These are phyloP conservation scores for Oryza nivara DNA, from an alignment of 176 grass and related monocot genomes.

Conservation along the genomic window DNA sequence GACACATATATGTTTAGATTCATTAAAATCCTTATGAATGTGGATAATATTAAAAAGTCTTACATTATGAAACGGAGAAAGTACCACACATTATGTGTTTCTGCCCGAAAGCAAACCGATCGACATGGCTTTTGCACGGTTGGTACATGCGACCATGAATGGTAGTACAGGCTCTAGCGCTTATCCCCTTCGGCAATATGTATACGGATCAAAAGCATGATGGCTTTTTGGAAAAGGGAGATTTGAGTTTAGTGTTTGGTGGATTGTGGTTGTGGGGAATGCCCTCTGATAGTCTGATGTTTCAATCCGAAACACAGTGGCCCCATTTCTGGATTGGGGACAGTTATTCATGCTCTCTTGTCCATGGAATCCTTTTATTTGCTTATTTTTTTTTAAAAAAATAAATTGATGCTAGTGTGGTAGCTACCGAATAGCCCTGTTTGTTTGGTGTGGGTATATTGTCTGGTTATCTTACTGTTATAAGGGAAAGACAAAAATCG, in stretches of 20 bases:
- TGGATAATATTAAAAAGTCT: too few species aligned
- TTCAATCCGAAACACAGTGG: constrained; percentile 1
- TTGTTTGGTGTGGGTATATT: too few species aligned
- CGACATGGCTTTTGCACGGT: background rate
- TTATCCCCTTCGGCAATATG: background rate
- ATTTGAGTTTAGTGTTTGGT: background rate
- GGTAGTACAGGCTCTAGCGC: background rate
- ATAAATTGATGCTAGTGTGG: too few species aligned
- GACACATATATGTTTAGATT: too few species aligned
- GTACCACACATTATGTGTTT: background rate
- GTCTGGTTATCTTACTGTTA: too few species aligned
- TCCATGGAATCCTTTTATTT: background rate
- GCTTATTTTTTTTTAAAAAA: too few species aligned
- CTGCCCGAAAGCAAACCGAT: background rate
- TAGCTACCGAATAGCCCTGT: too few species aligned
- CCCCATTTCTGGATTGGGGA: background rate
- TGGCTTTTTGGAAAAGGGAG: background rate
- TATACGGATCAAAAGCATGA: background rate
- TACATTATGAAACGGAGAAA: too few species aligned
- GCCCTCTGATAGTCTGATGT: background rate
- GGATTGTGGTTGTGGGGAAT: background rate
- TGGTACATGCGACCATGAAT: background rate
- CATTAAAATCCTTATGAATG: too few species aligned
- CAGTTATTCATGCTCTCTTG: background rate
- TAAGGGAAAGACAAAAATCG: too few species aligned